Evolutionary conservation across 2,329 filamentous ascomycete genomes (phyloP).

Genomic region (Helotiales sp.): DNA sequence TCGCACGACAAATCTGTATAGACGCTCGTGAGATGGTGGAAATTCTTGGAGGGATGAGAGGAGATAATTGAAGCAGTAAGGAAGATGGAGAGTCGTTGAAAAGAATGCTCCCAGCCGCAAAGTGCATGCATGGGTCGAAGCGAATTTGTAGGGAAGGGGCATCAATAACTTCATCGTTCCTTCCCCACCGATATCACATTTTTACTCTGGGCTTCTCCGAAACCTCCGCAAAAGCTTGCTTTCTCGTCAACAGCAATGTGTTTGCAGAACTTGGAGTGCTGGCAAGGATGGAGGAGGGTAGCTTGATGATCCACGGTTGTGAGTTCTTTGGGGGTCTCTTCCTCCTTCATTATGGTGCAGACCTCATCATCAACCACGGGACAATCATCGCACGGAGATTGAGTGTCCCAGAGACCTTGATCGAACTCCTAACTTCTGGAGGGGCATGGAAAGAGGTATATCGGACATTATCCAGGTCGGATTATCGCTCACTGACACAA

Average conservation of each 20-base stretch:
- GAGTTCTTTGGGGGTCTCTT: constrained; percentile 46
- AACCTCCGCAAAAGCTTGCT: too few relatives aligned
- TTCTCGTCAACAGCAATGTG: background rate
- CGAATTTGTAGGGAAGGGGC: too few relatives aligned
- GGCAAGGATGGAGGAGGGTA: constrained; percentile 15
- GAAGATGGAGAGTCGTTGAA: too few relatives aligned
- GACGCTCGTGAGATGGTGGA: too few relatives aligned
- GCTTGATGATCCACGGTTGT: constrained; percentile 38
- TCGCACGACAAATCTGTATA: too few relatives aligned
- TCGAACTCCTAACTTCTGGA: constrained; percentile 51
- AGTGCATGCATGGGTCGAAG: too few relatives aligned
- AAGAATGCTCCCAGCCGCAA: too few relatives aligned
- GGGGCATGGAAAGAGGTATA: constrained; percentile 56
- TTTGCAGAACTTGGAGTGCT: background rate
- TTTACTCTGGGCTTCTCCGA: too few relatives aligned
- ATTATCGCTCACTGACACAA: background rate
- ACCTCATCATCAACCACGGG: constrained; percentile 51
- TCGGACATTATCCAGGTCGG: background rate
- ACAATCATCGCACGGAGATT: constrained; percentile 45
- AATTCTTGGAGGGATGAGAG: too few relatives aligned
- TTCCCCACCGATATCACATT: too few relatives aligned
- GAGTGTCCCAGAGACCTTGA: constrained; percentile 45
- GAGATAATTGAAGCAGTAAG: too few relatives aligned
- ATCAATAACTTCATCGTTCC: too few relatives aligned
- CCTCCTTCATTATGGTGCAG: constrained; percentile 50